Percentiles rank a stretch among this genome's conserved stretches.
phyloP scores from a whole-genome alignment of 805 yeast species.

The Hanseniaspora lindneri region DNA sequence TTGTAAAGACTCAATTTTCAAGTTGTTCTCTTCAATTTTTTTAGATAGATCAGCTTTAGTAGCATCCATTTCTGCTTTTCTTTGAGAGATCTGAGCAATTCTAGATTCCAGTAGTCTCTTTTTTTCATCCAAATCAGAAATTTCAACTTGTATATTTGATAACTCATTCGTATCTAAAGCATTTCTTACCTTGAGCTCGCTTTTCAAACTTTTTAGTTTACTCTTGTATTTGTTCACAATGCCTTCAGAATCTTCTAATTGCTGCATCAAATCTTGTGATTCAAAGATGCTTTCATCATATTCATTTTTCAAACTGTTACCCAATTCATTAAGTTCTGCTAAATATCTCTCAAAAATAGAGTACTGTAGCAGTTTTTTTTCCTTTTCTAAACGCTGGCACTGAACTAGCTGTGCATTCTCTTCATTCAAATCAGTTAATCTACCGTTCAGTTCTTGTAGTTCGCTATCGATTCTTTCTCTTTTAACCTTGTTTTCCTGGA shows the following conservation, averaged over 20 bases:
- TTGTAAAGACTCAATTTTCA: constrained; percentile 28
- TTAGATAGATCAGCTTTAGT: not conserved
- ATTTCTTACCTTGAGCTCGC: constrained; percentile 38
- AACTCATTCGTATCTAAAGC: constrained; percentile 43
- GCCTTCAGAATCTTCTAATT: constrained; percentile 51
- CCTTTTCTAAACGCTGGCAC: constrained; percentile 55
- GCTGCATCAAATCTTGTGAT: constrained; percentile 43
- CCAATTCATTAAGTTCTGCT: constrained; percentile 44
- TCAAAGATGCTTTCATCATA: constrained; percentile 41
- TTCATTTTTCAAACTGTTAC: constrained; percentile 49
- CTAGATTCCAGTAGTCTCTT: constrained; percentile 27
- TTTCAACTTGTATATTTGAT: constrained; percentile 39
- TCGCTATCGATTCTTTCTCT: constrained; percentile 64
- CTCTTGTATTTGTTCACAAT: constrained; percentile 36
- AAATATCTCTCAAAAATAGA: constrained; percentile 68
- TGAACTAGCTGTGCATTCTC: constrained; percentile 67
- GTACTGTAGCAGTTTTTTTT: constrained; percentile 61
- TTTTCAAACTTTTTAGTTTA: constrained; percentile 37
- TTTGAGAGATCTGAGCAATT: constrained; percentile 33
- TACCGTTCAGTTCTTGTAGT: constrained; percentile 52
- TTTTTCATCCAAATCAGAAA: constrained; percentile 34
- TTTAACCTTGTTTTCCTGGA: constrained; percentile 59
- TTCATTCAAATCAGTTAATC: constrained; percentile 65
- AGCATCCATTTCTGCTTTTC: not conserved
- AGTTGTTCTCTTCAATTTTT: constrained; percentile 31